Evolutionary conservation across 805 yeast genomes (phyloP).

Genomic region (Myxozyma neotropica): DNA sequence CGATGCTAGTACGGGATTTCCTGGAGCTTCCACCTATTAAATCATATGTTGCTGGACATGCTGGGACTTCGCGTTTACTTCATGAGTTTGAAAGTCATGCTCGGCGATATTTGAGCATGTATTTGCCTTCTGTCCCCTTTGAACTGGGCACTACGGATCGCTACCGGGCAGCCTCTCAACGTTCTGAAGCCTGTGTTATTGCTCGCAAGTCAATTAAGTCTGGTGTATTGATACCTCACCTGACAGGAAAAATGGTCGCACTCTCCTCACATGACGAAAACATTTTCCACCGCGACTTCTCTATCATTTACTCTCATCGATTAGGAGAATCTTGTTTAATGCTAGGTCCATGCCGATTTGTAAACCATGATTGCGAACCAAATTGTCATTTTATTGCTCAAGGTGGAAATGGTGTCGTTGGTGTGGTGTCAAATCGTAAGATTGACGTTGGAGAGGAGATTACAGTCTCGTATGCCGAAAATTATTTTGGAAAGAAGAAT

Average conservation of each 20-base stretch:
- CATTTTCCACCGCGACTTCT: slow-evolving; percentile 47
- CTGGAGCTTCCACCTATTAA: slow-evolving; percentile 13
- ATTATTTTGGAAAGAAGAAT: slow-evolving; percentile 50
- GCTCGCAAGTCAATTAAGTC: slow-evolving; percentile 41
- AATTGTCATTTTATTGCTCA: slow-evolving; percentile 46
- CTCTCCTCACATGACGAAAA: slow-evolving; percentile 43
- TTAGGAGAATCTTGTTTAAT: slow-evolving; percentile 45
- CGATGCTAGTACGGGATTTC: slow-evolving; percentile 8
- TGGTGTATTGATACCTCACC: slow-evolving; percentile 43
- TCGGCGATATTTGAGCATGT: slow-evolving; percentile 45
- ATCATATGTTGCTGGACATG: slow-evolving; percentile 14
- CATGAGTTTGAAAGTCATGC: slow-evolving; percentile 46
- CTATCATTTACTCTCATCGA: slow-evolving; percentile 47
- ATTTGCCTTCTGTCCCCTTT: slow-evolving; percentile 46
- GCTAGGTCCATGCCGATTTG: slow-evolving; percentile 54
- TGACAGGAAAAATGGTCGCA: slow-evolving; percentile 47
- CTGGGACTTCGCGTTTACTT: slow-evolving; percentile 20
- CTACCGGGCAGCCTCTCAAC: slow-evolving; percentile 41
- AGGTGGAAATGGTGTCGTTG: slow-evolving; percentile 40
- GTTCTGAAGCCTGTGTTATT: slow-evolving; percentile 47
- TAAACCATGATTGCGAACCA: slow-evolving; percentile 53
- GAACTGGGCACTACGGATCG: slow-evolving; percentile 50
- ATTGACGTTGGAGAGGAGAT: slow-evolving; percentile 52
- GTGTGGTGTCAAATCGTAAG: slow-evolving; percentile 42
- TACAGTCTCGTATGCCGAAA: slow-evolving; percentile 49